These are phyloP conservation scores for Suillus lakei DNA, from an alignment of 768 basidiomycete species.

Conservation along the genomic window DNA sequence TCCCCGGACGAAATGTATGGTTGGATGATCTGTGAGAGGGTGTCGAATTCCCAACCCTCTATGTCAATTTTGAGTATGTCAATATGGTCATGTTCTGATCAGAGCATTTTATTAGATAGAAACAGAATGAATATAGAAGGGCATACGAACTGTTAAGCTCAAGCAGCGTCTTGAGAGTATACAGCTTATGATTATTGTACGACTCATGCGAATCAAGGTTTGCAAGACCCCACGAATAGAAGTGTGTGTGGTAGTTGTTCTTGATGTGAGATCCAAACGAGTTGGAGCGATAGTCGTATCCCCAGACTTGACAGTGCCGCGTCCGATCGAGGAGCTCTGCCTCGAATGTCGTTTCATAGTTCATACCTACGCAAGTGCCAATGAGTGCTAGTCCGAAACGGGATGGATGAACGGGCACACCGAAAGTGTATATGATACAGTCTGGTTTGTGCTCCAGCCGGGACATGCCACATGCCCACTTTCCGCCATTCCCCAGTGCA, in stretches of 20 bases:
- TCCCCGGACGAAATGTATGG: constrained; percentile 40
- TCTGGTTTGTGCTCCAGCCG: constrained; percentile 55
- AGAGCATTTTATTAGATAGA: constrained; percentile 1
- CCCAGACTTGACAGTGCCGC: constrained; percentile 59
- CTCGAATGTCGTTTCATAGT: constrained; percentile 69
- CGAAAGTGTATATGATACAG: constrained; percentile 67
- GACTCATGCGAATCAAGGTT: constrained; percentile 41
- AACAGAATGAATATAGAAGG: neutral
- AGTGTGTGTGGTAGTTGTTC: constrained; percentile 44
- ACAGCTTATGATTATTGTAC: constrained; percentile 39
- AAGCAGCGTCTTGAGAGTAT: constrained; percentile 52
- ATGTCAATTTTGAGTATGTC: constrained; percentile 52
- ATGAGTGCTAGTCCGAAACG: neutral
- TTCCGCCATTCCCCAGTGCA: constrained; percentile 68
- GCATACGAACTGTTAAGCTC: constrained; percentile 42
- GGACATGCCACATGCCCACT: constrained; percentile 71
- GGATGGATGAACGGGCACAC: constrained; percentile 33
- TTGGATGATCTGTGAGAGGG: constrained; percentile 44
- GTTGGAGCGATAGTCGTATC: constrained; percentile 55
- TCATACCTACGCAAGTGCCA: constrained; percentile 42
- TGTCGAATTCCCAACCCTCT: constrained; percentile 53
- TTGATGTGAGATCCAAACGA: constrained; percentile 39
- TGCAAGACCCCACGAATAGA: constrained; percentile 46
- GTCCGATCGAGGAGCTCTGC: constrained; percentile 55
- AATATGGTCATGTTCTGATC: constrained; percentile 39